Percentiles rank a stretch among this genome's conserved stretches.
phyloP scores from a whole-genome alignment of 441 rosid species.

The Populus hybrid region DNA sequence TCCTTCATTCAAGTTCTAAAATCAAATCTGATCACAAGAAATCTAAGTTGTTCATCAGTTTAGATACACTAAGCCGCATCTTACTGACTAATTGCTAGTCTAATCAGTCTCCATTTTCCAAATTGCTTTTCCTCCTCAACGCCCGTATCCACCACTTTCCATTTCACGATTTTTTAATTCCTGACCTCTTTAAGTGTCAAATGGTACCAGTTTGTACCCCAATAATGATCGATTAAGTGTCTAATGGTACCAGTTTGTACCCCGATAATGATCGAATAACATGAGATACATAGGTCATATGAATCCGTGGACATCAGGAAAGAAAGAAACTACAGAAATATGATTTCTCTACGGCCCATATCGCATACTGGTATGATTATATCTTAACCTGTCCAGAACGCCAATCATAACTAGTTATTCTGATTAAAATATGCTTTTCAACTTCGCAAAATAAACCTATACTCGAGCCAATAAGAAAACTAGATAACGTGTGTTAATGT shows the following conservation, averaged over 20 bases:
- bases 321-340: too few species aligned
- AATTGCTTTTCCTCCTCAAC: not conserved
- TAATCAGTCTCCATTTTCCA: not conserved
- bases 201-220: too few species aligned
- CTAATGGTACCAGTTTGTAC: too few species aligned
- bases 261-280: constrained; percentile 2
- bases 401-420: too few species aligned
- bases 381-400: too few species aligned
- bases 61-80: not conserved
- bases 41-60: not conserved
- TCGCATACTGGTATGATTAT: too few species aligned
- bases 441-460: too few species aligned
- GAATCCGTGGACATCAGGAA: not conserved
- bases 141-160: not conserved
- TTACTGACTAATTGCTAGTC: not conserved
- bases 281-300: not conserved
- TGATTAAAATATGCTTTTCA: too few species aligned
- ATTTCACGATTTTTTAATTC: not conserved
- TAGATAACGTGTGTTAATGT: too few species aligned
- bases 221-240: not conserved
- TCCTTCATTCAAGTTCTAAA: not conserved
- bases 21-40: not conserved
- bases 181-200: not conserved
- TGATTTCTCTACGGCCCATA: too few species aligned
- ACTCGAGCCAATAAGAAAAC: too few species aligned